phyloP scores from a whole-genome alignment of 225 moss, liverwort and hornwort species.

The Physcomitrellopsis africana region DNA sequence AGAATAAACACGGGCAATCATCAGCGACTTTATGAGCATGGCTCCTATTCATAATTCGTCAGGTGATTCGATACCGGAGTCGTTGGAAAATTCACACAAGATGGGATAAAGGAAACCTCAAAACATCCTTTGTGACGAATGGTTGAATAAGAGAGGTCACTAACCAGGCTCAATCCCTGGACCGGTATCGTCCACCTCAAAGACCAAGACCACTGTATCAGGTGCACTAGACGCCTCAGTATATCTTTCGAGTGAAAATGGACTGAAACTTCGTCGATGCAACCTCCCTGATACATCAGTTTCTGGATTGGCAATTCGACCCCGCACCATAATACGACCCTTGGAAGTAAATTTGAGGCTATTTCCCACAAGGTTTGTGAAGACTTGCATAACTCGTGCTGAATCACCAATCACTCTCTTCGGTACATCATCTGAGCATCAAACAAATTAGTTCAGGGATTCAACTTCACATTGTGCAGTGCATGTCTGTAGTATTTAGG shows the following conservation, averaged over 20 bases:
- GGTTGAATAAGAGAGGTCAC: neutral
- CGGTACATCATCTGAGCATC: constrained; percentile 72
- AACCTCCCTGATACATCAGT: constrained; percentile 48
- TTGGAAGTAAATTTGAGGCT: constrained; percentile 78
- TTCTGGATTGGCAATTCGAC: constrained; percentile 64
- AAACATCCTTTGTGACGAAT: neutral
- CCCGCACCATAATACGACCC: constrained; percentile 81
- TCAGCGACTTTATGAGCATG: neutral
- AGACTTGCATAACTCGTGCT: constrained; percentile 82
- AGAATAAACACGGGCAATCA: neutral
- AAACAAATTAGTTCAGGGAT: constrained; percentile 8
- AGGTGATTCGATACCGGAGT: neutral
- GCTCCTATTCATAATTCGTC: neutral
- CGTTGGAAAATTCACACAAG: neutral
- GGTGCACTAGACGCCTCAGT: constrained; percentile 32
- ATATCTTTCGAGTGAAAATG: constrained; percentile 47
- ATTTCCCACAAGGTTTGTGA: constrained; percentile 81
- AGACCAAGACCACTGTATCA: constrained; percentile 63
- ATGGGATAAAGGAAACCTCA: neutral
- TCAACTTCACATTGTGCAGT: neutral
- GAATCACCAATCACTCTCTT: constrained; percentile 69
- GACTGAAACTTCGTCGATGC: constrained; percentile 43
- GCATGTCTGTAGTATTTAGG: neutral
- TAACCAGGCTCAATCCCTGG: constrained; percentile 79
- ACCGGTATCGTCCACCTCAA: constrained; percentile 84